These are phyloP conservation scores for Apiospora sp. DNA, from an alignment of 2,329 filamentous ascomycete species.

Conservation along the genomic window DNA sequence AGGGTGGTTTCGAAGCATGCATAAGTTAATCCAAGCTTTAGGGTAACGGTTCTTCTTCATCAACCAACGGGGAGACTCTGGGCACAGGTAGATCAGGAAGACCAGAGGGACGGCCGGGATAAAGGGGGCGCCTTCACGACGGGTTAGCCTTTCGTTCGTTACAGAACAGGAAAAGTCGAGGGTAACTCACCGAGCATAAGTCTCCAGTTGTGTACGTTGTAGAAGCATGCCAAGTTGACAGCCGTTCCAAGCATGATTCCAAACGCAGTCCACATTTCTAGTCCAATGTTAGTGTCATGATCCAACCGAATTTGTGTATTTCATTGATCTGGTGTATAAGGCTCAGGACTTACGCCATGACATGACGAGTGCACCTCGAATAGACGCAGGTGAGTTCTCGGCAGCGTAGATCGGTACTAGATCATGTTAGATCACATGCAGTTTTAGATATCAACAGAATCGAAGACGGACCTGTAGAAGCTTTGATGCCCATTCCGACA, in stretches of 20 bases:
- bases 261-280: slow-evolving; percentile 68
- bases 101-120: slow-evolving; percentile 66
- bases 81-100: slow-evolving; percentile 69
- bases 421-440: background rate
- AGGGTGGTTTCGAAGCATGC: slow-evolving; percentile 59
- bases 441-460: slow-evolving; percentile 44
- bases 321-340: slow-evolving; percentile 27
- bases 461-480: slow-evolving; percentile 58
- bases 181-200: slow-evolving; percentile 43
- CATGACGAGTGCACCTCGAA: slow-evolving; percentile 82
- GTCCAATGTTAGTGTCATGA: slow-evolving; percentile 32
- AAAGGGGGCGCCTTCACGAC: slow-evolving; percentile 66
- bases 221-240: slow-evolving; percentile 62
- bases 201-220: slow-evolving; percentile 45
- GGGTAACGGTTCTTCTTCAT: slow-evolving; percentile 71
- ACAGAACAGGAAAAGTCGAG: background rate
- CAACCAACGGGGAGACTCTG: slow-evolving; percentile 71
- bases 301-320: slow-evolving; percentile 28
- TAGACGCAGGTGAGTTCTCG: slow-evolving; percentile 73
- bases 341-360: slow-evolving; percentile 65
- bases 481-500: slow-evolving; percentile 80
- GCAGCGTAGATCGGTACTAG: slow-evolving; percentile 77
- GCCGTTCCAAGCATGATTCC: slow-evolving; percentile 69
- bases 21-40: slow-evolving; percentile 65
- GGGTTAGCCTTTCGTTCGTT: background rate